Conservation (phyloP, 345 rosid species). For the Hibiscus trionum region DNA sequence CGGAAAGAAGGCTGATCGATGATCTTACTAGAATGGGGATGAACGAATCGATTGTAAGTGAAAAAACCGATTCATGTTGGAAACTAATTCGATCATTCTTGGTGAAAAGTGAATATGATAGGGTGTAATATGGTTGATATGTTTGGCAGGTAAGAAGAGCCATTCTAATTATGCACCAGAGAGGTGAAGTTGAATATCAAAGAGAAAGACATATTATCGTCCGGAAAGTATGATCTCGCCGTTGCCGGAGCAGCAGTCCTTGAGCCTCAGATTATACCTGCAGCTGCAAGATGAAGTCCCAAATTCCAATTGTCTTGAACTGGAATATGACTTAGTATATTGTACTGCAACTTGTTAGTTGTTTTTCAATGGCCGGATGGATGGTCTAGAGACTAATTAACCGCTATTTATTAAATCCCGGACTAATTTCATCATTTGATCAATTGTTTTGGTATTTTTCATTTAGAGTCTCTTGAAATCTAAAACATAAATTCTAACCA, state of each 20-base stretch:
- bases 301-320: neutral
- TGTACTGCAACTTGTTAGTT: neutral
- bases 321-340: neutral
- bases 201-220: slow-evolving; percentile 76
- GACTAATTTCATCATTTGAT: no score
- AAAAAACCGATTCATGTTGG: neutral
- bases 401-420: no score
- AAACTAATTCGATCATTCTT: no score
- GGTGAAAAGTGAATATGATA: no score
- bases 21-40: slow-evolving; percentile 82
- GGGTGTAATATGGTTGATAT: neutral
- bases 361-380: neutral
- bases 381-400: neutral
- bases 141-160: slow-evolving; percentile 79
- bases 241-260: neutral
- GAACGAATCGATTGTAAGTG: slow-evolving; percentile 63
- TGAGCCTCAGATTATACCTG: neutral
- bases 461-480: no score
- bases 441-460: no score
- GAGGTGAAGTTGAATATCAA: slow-evolving; percentile 93
- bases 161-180: slow-evolving; percentile 92
- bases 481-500: no score
- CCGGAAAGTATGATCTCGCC: slow-evolving; percentile 43
- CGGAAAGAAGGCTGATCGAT: slow-evolving; percentile 82
- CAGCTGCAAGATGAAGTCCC: neutral